Evolutionary conservation across 2,329 filamentous ascomycete species (phyloP).

Genomic region (Paraphoma chrysanthemicola): DNA sequence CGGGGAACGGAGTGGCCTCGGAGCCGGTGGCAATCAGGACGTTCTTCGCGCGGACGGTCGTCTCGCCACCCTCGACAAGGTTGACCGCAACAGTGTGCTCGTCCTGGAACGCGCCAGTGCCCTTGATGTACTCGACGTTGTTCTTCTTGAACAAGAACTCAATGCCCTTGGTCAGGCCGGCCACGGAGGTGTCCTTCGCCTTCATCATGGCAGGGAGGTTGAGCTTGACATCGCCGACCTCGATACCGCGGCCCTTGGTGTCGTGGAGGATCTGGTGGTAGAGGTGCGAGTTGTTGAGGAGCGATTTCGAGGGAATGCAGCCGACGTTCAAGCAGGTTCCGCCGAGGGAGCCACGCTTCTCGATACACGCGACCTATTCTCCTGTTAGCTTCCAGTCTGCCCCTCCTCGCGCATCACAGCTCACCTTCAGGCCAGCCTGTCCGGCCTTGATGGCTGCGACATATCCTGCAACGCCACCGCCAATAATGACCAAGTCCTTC

Average conservation of each 20-base stretch:
- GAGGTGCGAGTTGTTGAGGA: constrained; percentile 98
- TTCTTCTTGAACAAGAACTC: constrained; percentile 99
- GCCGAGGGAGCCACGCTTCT: constrained; percentile 94
- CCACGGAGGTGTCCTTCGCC: constrained; percentile 92
- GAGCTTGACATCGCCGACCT: constrained; percentile 95
- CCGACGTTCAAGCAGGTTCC: constrained; percentile 99
- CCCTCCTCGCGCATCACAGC: constrained; percentile 4
- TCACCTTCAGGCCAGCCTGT: constrained; percentile 93
- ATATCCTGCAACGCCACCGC: constrained; percentile 97
- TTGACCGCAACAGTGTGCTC: constrained; percentile 92
- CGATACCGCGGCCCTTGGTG: constrained; percentile 95
- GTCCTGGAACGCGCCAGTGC: constrained; percentile 83
- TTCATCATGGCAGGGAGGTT: constrained; percentile 98
- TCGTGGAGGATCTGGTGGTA: constrained; percentile 98
- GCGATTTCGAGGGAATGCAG: constrained; percentile 98
- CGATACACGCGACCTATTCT: constrained; percentile 89
- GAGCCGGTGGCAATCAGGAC: constrained; percentile 97
- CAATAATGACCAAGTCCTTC: constrained; percentile 97
- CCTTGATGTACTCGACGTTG: constrained; percentile 97
- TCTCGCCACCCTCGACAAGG: constrained; percentile 90
- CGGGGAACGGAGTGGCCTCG: constrained; percentile 95
- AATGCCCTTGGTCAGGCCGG: constrained; percentile 91
- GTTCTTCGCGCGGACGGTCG: constrained; percentile 88
- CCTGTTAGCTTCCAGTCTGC: constrained; percentile 8
- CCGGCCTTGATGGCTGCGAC: constrained; percentile 99